phyloP scores from a whole-genome alignment of 495 filamentous ascomycete species.

The Antarctomyces pellizariae region DNA sequence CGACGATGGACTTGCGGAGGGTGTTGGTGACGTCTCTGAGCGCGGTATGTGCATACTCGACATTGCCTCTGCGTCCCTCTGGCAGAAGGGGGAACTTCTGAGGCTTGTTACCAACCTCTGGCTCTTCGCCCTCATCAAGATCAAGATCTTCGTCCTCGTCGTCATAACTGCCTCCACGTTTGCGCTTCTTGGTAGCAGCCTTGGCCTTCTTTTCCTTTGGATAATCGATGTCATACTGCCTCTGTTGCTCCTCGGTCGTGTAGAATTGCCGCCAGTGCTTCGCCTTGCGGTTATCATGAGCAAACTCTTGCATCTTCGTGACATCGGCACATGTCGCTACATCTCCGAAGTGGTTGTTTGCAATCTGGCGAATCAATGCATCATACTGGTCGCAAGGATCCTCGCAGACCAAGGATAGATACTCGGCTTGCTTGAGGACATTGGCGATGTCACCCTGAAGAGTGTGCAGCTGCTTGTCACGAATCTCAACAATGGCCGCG shows the following conservation, averaged over 20 bases:
- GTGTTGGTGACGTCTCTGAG: constrained; percentile 11
- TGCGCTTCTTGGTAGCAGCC: constrained; percentile 8
- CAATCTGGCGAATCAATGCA: constrained; percentile 3
- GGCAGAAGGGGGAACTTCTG: constrained; percentile 5
- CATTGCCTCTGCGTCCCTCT: not conserved
- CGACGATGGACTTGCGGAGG: constrained; percentile 10
- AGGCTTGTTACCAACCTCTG: too few relatives aligned
- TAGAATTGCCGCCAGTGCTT: too few relatives aligned
- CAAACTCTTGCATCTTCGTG: too few relatives aligned
- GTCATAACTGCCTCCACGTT: constrained; percentile 1
- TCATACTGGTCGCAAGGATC: constrained; percentile 3
- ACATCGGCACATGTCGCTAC: constrained; percentile 3
- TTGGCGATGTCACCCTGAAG: constrained; percentile 13
- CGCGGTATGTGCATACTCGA: constrained; percentile 5
- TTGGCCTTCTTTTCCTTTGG: too few relatives aligned
- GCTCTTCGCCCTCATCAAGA: constrained; percentile 6
- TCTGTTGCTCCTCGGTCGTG: too few relatives aligned
- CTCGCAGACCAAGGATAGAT: constrained; percentile 9
- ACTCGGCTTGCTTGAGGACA: constrained; percentile 13
- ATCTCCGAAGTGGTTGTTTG: constrained; percentile 5
- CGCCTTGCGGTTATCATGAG: too few relatives aligned
- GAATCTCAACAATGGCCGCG: constrained; percentile 13
- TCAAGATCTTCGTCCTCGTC: constrained; percentile 8
- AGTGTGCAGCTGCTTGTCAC: constrained; percentile 14
- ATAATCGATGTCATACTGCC: too few relatives aligned